phyloP scores from a whole-genome alignment of 2,329 filamentous ascomycete species.

The Venturia oleaginea region DNA sequence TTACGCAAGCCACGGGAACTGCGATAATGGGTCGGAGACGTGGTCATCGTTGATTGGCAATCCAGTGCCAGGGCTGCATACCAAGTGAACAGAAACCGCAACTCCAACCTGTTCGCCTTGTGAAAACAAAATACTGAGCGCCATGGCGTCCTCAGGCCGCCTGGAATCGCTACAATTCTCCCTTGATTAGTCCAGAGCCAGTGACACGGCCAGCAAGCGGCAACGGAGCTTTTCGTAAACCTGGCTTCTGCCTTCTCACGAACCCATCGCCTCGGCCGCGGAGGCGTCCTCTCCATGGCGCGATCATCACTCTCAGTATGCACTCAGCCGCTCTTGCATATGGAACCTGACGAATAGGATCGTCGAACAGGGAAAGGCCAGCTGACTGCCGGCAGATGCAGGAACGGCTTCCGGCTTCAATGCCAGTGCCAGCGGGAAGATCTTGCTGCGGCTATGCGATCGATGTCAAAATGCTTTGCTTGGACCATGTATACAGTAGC shows the following conservation, averaged over 20 bases:
- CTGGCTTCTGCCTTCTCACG: not conserved
- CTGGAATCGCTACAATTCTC: not conserved
- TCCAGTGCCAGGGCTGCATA: not conserved
- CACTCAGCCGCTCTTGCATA: slow-evolving; percentile 4
- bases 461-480: not conserved
- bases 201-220: not conserved
- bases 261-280: not conserved
- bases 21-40: slow-evolving; percentile 2
- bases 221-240: not conserved
- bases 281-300: not conserved
- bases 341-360: not conserved
- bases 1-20: slow-evolving; percentile 1
- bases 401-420: slow-evolving; percentile 6
- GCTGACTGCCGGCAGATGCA: not conserved
- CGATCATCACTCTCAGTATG: slow-evolving; percentile 1
- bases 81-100: not conserved
- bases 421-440: slow-evolving; percentile 5
- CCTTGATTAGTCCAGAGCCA: not conserved
- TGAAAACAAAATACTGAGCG: not conserved
- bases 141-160: not conserved
- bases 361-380: not conserved
- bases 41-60: slow-evolving; percentile 1
- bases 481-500: not conserved
- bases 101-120: not conserved
- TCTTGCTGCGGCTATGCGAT: slow-evolving; percentile 4